Evolutionary conservation across 352 stramenopile genomes (phyloP).

Genomic region (Phytophthora syringae): DNA sequence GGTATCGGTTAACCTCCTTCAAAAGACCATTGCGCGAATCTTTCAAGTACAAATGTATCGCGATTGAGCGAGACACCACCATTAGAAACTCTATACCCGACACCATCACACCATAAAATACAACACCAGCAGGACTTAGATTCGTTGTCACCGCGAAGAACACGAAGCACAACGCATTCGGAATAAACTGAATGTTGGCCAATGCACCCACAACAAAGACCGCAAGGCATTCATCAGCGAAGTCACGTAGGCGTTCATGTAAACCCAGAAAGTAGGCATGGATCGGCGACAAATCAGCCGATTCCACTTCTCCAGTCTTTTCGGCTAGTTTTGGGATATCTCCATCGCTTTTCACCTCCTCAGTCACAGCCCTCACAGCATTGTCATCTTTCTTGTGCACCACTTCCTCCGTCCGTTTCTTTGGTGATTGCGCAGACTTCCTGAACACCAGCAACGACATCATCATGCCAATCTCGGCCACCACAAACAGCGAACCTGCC

Average conservation of each 20-base stretch:
- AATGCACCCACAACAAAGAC: constrained; percentile 56
- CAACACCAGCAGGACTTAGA: constrained; percentile 39
- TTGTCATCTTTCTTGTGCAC: not conserved
- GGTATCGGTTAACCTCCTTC: constrained; percentile 52
- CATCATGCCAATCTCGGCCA: constrained; percentile 85
- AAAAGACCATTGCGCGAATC: constrained; percentile 59
- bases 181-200: constrained; percentile 75
- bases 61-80: constrained; percentile 61
- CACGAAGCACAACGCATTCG: constrained; percentile 57
- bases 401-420: not conserved
- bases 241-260: constrained; percentile 42
- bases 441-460: constrained; percentile 79
- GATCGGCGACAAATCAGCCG: constrained; percentile 9
- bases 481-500: constrained; percentile 63
- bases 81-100: constrained; percentile 58
- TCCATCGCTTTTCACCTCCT: constrained; percentile 2
- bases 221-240: constrained; percentile 64
- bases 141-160: constrained; percentile 59
- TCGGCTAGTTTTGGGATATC: not conserved
- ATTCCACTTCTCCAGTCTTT: not conserved
- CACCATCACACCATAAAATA: constrained; percentile 48
- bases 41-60: constrained; percentile 64
- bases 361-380: not conserved
- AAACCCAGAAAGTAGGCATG: constrained; percentile 13
- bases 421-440: constrained; percentile 11